Base-by-base conservation (phyloP, 306 rosid genomes). In the Gillenia trifoliata region DNA sequence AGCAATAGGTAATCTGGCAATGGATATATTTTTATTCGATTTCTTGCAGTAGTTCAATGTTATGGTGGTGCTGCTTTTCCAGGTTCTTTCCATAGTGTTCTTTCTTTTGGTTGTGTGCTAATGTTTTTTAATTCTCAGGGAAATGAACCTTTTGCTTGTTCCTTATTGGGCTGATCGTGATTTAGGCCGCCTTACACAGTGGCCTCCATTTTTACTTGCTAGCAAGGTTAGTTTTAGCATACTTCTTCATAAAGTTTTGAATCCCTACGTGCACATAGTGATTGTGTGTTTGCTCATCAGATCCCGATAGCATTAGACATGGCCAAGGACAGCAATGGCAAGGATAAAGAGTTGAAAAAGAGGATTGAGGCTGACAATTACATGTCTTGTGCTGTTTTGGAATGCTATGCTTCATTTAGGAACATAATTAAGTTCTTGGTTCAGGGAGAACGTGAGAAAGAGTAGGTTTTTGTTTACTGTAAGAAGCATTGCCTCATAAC, bases 161-260 rank as follows among this genome's bases (percentile, higher is more conserved):
- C 98, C 98, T 34, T 94, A 94, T 75, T 91, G 97, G 94, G 98
- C 97, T 26, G 96, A 94, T 83, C 93, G 89, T 56, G 91, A 89
- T 75, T 72, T 93, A 86, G 96, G 86, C 66, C 83, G 80, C 63
- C 86, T 91, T 72, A 87, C 82, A 70, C 98, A 90, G 69, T 94
- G 98, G 98, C 98, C 98, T 70, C 98, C 97, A 12, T 94, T 94
- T 88, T 86, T 94, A 68, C 98, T 94, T 75, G 98, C 98, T 49
- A 94, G 98, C 93, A 94, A 89, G 97, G 98, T 94, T 80, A 77
- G 75, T 79, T 75, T 80, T 28, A 22, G 31, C 64, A 12, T 72
- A 30, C 31, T 15, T 7, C 30, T 70, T 45, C 25, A 55, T 47
- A 40, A 77, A 61, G 8, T 66, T 65, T 78, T 26, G 52, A 22